Conservation (phyloP, 495 filamentous ascomycete genomes). For the Lichina pygmaea region DNA sequence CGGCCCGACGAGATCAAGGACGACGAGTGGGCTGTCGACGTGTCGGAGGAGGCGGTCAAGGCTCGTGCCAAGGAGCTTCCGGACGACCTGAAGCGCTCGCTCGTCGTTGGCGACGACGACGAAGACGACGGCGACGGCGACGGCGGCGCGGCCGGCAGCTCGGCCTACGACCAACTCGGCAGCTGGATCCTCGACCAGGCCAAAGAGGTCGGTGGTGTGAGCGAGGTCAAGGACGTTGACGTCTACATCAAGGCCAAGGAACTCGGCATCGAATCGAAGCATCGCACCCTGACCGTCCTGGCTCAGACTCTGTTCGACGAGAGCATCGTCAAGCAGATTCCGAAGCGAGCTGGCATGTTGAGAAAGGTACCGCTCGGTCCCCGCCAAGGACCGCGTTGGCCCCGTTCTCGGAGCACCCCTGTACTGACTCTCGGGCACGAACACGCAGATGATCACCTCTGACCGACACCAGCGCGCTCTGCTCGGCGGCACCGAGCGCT, state of each 20-base stretch:
- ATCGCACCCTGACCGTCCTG: slow-evolving; percentile 75
- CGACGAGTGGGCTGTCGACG: slow-evolving; percentile 82
- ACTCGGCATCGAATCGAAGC: slow-evolving; percentile 81
- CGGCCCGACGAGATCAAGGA: slow-evolving; percentile 40
- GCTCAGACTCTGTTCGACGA: slow-evolving; percentile 86
- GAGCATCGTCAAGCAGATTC: slow-evolving; percentile 65
- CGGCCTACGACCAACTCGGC: slow-evolving; percentile 72
- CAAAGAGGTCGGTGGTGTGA: slow-evolving; percentile 33
- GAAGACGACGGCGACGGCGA: slow-evolving; percentile 70
- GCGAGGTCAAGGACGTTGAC: slow-evolving; percentile 56
- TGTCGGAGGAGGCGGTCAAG: slow-evolving; percentile 81
- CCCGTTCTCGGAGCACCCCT: neutral
- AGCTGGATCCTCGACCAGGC: slow-evolving; percentile 70
- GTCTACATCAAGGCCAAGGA: slow-evolving; percentile 94
- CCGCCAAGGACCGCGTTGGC: neutral
- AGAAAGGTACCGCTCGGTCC: slow-evolving; percentile 31
- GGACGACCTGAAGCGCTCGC: slow-evolving; percentile 66
- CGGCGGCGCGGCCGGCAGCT: slow-evolving; percentile 30
- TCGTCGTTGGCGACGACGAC: slow-evolving; percentile 57
- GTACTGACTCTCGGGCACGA: slow-evolving; percentile 11
- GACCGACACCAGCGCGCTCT: slow-evolving; percentile 91
- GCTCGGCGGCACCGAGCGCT: slow-evolving; percentile 88
- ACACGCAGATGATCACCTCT: slow-evolving; percentile 42
- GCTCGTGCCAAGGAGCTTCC: slow-evolving; percentile 80
- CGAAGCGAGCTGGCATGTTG: slow-evolving; percentile 52